Conservation (phyloP, 2,329 filamentous ascomycete species). For the Pyricularia grisea region DNA sequence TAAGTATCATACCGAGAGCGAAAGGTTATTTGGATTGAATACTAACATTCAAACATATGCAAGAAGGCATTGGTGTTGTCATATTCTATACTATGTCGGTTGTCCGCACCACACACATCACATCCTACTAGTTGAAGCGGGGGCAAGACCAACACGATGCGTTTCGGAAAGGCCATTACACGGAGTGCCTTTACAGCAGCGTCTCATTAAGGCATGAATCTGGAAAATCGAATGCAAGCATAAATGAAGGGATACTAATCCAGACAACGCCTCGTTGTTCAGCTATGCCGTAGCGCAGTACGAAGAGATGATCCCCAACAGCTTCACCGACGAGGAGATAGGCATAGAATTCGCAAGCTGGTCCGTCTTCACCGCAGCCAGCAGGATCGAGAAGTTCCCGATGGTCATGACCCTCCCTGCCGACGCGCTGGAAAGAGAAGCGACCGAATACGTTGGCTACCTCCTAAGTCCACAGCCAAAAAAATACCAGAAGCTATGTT, state of each 20-base stretch:
- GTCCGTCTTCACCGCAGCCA: background rate
- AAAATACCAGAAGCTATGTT: no score
- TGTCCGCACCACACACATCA: background rate
- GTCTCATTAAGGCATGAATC: background rate
- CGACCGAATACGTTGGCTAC: conserved; percentile 49
- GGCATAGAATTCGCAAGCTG: conserved; percentile 10
- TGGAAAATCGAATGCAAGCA: no score
- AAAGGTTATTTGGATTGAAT: background rate
- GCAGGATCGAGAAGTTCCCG: conserved; percentile 11
- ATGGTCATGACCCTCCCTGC: conserved; percentile 46
- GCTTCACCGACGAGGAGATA: conserved; percentile 6
- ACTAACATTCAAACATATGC: background rate
- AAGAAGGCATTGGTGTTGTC: background rate
- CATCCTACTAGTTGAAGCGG: background rate
- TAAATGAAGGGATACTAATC: no score
- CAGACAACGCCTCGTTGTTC: background rate
- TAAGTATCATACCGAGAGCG: background rate
- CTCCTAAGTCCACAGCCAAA: conserved; percentile 26
- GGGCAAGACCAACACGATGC: background rate
- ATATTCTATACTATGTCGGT: background rate
- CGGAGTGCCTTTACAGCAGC: background rate
- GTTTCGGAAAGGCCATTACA: background rate
- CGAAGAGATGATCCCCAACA: background rate
- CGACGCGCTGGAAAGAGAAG: conserved; percentile 33
- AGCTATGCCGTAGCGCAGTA: background rate